Evolutionary conservation across 352 stramenopile genomes (phyloP), one percentile per base, ranked within the genome.

Genomic region (Pythium brachiatum): DNA sequence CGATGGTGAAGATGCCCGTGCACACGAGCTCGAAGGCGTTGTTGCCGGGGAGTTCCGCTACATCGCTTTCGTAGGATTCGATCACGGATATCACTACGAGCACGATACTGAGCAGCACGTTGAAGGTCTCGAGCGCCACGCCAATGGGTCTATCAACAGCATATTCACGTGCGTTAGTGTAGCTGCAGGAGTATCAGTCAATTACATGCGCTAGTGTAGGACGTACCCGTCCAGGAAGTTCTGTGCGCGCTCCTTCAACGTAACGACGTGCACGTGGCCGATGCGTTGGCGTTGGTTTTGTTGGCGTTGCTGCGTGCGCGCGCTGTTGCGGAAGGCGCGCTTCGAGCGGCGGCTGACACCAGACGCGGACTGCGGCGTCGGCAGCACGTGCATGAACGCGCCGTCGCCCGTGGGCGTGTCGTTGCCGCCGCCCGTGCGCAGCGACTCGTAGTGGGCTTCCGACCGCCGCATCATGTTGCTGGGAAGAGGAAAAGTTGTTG

Each of bases 61-160:
- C 20, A 9, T 58, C 27, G 2, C 62, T 34, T 21, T 75, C 36
- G 54, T 83, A 86, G 21, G 72, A 78, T 27, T 79, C 57, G 29
- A 74, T 54, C 53, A 86, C 72, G 9, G 76, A 68, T 25, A 79
- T 65, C 47, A 73, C 61, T 25, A 83, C 74, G 29, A 86, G 70
- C 16, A 76, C 62, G 60, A 86, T 34, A 47, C 74, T 83, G 38
- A 83, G 66, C 47, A 79, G 7, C 15, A 81, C 74, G 52, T 86
- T 83, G 59, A 78, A 34, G 21, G 57, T 63, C 53, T 83, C 77
- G 43, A 81, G 64, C 18, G 53, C 53, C 39, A 83, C 61, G 23
- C 74, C 77, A 2, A 41, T 32, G 25, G 52, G 67, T 6, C 75
- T 79, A 46, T 8, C 48, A 20, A 39, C 6, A 25, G 6, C 25